Percentiles rank a stretch among this genome's conserved stretches.
Conservation (phyloP, 2,329 filamentous ascomycete species). For the Epichloe hybrida region DNA sequence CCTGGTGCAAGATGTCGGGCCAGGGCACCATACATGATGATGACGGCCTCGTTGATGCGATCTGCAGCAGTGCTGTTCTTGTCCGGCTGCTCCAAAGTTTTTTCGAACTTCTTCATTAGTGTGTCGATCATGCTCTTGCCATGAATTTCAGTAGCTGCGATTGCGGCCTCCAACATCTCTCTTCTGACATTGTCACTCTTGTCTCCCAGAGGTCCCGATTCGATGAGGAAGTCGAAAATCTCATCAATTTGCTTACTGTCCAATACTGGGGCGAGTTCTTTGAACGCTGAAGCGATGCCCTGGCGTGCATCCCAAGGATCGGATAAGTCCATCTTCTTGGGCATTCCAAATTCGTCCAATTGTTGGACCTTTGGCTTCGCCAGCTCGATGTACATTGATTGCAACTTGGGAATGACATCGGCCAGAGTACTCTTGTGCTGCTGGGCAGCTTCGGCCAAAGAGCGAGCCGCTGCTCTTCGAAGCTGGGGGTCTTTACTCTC, state of each 20-base stretch:
- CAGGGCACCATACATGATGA: constrained; percentile 91
- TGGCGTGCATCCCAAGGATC: constrained; percentile 89
- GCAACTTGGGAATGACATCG: constrained; percentile 49
- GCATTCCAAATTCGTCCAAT: constrained; percentile 89
- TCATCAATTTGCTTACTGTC: constrained; percentile 54
- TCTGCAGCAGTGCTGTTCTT: constrained; percentile 72
- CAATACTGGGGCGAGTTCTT: constrained; percentile 62
- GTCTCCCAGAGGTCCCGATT: constrained; percentile 77
- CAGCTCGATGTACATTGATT: constrained; percentile 60
- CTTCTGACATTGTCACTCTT: constrained; percentile 61
- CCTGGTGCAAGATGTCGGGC: constrained; percentile 74
- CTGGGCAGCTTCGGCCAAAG: constrained; percentile 61
- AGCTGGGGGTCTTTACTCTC: constrained; percentile 67
- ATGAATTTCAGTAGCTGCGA: constrained; percentile 64
- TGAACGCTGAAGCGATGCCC: constrained; percentile 78
- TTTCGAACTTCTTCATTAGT: constrained; percentile 85
- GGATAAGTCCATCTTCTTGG: constrained; percentile 70
- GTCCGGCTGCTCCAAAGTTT: constrained; percentile 72
- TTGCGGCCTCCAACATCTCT: constrained; percentile 87
- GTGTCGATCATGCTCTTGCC: constrained; percentile 74
- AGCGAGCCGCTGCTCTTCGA: constrained; percentile 67
- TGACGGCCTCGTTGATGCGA: constrained; percentile 89
- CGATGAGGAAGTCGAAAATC: constrained; percentile 76
- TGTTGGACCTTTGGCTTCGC: constrained; percentile 73
- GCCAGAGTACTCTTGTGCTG: constrained; percentile 46